These are phyloP conservation scores for Apiospora kogelbergensis DNA, from an alignment of 2,329 filamentous ascomycete species.

Conservation along the genomic window DNA sequence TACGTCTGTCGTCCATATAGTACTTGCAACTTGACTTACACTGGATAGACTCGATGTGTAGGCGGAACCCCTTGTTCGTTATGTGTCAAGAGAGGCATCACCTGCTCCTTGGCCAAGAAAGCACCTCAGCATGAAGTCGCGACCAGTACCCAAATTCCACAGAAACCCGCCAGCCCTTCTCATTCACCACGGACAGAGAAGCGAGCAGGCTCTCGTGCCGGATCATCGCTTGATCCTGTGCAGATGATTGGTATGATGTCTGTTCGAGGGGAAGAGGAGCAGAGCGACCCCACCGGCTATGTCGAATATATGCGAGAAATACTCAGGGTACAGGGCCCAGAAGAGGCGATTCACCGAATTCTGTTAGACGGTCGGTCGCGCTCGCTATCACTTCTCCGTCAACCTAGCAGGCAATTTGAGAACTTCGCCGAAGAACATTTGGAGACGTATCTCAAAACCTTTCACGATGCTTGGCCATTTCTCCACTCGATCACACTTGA, in stretches of 20 bases:
- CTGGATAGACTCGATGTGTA: not conserved
- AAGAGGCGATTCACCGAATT: not conserved
- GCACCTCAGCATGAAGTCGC: not conserved
- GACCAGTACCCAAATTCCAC: not conserved
- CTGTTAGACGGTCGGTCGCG: not conserved
- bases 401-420: not conserved
- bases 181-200: not conserved
- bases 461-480: conserved; percentile 9
- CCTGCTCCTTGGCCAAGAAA: not conserved
- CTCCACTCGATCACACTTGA: not conserved
- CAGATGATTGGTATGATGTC: not conserved
- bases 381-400: not conserved
- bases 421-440: not conserved
- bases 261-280: not conserved
- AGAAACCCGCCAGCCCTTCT: not conserved
- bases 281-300: not conserved
- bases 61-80: not conserved
- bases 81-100: not conserved
- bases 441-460: not conserved
- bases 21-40: not conserved
- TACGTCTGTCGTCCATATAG: not conserved
- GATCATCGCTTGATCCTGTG: not conserved
- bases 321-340: not conserved
- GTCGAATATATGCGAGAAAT: not conserved
- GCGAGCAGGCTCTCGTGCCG: not conserved